Base-by-base conservation (phyloP, 768 basidiomycete genomes). In the Suillus subalutaceus region DNA sequence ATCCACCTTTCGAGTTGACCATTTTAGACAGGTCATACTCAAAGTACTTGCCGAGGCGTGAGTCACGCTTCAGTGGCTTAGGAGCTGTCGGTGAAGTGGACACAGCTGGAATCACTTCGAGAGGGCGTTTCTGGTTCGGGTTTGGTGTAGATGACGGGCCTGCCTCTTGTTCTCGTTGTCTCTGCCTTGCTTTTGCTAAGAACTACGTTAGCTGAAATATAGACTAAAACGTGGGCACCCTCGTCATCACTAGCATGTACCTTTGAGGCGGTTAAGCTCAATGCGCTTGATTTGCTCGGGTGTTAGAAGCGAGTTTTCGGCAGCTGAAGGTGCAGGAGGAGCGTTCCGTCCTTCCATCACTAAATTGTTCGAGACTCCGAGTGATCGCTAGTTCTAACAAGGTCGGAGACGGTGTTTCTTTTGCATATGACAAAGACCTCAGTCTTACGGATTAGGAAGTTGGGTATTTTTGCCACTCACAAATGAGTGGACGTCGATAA, bases 1-100 rank as follows among this genome's bases (percentile, higher is more conserved):
- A 99, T 1, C 97, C 97, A 61, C 97, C 97, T 75, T 96, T 92
- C 9, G 95, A 91, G 76, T 99, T 98, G 73, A 95, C 90, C 89
- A 98, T 93, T 83, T 97, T 98, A 15, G 92, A 92, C 16, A 98
- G 78, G 76, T 98, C 96, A 86, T 97, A 99, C 70, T 99, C 97
- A 70, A 97, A 97, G 80, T 98, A 98, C 58, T 88, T 93, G 35
- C 94, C 97, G 13, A 95, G 81, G 41, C 92, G 86, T 15, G 89
- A 85, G 70, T 95, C 92, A 8, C 91, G 87, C 72, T 87, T 86
- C 63, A 94, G 79, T 2, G 76, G 76, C 63, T 81, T 83, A 12
- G 83, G 81, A 1, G 79, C 83, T 5, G 91, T 90, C 2, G 90
- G 86, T 20, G 88, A 88, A 15, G 80, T 84, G 35, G 89, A 87